phyloP scores from a whole-genome alignment of 768 basidiomycete genomes.

The Gymnopilus dilepis region DNA sequence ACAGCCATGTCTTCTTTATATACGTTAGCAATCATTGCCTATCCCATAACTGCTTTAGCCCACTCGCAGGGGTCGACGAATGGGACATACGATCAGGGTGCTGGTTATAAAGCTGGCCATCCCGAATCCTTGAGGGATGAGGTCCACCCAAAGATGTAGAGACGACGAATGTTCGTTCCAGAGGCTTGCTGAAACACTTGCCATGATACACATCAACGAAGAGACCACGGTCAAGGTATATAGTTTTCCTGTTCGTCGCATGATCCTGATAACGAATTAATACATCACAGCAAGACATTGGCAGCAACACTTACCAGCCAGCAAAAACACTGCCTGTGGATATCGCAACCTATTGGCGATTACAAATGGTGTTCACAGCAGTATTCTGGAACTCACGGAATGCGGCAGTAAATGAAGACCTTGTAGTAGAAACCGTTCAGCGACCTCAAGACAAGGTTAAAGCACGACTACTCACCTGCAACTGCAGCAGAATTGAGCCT shows the following conservation, averaged over 20 bases:
- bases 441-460: neutral
- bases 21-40: constrained; percentile 90
- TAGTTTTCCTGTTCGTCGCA: constrained; percentile 86
- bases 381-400: constrained; percentile 58
- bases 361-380: constrained; percentile 16
- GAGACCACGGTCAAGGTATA: constrained; percentile 76
- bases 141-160: constrained; percentile 76
- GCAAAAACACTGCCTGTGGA: constrained; percentile 86
- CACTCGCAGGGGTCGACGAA: constrained; percentile 3
- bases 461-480: constrained; percentile 65
- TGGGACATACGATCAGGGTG: constrained; percentile 73
- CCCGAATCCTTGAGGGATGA: constrained; percentile 83
- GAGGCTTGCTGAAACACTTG: constrained; percentile 60
- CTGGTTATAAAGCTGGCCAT: constrained; percentile 87
- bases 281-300: constrained; percentile 8
- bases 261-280: constrained; percentile 57
- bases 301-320: constrained; percentile 65
- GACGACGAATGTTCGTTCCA: constrained; percentile 70
- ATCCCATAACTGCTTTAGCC: constrained; percentile 19
- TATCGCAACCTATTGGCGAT: constrained; percentile 64
- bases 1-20: constrained; percentile 84
- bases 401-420: constrained; percentile 90
- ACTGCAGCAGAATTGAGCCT: constrained; percentile 67
- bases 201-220: constrained; percentile 61
- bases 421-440: constrained; percentile 32